phyloP scores from a whole-genome alignment of 305 asterid genomes.

The Andrographis paniculata region DNA sequence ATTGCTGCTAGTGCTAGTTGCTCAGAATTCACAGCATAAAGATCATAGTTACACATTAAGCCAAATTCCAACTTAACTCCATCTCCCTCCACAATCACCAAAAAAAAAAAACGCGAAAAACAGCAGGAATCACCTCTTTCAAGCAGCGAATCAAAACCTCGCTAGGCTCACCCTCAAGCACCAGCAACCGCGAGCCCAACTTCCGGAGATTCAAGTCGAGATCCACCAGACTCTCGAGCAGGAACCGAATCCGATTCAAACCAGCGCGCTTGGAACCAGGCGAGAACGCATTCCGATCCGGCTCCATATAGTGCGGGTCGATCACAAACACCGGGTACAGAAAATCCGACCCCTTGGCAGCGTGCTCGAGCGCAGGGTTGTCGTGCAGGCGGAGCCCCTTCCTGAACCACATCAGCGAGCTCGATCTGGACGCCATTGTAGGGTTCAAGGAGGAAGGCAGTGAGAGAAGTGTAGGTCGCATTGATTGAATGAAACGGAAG shows the following conservation, averaged over 20 bases:
- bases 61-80: not conserved
- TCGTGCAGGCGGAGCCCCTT: conserved; percentile 89
- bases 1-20: not conserved
- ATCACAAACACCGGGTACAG: conserved; percentile 81
- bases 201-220: conserved; percentile 57
- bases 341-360: conserved; percentile 44
- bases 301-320: conserved; percentile 93
- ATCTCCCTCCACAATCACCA: not conserved
- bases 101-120: not conserved
- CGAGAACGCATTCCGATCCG: conserved; percentile 56
- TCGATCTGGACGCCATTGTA: conserved; percentile 48
- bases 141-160: conserved; percentile 61
- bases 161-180: conserved; percentile 78
- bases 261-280: conserved; percentile 71
- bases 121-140: conserved; percentile 68
- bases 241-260: conserved; percentile 69
- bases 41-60: not conserved
- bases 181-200: conserved; percentile 74
- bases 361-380: conserved; percentile 78
- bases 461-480: conserved; percentile 23
- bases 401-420: conserved; percentile 80
- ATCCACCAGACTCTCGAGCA: conserved; percentile 75
- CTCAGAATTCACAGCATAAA: not conserved
- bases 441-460: conserved; percentile 18
- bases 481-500: conserved; percentile 2